Percentiles rank a stretch among this genome's conserved stretches.
Conservation (phyloP, 208 protist species). For the Trypanosoma vivax region DNA sequence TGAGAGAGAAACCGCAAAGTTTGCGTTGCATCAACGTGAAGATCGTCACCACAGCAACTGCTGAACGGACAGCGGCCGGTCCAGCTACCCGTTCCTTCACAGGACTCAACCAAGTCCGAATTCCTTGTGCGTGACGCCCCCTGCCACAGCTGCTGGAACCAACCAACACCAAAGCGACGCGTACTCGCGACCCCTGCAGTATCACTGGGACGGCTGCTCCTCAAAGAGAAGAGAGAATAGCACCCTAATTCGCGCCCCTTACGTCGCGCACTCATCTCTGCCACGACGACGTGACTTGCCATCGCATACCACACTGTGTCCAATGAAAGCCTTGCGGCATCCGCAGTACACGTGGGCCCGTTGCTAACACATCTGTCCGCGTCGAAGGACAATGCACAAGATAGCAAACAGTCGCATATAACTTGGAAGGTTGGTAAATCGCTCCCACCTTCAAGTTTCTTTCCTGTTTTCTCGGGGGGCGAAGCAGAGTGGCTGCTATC, state of each 20-base stretch:
- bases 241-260: constrained; percentile 1
- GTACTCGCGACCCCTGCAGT: neutral
- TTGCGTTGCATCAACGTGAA: constrained; percentile 8
- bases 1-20: constrained; percentile 7
- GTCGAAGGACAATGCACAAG: too few species aligned
- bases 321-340: constrained; percentile 12
- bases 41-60: neutral
- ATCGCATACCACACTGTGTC: constrained; percentile 22
- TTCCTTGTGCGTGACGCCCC: neutral
- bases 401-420: constrained; percentile 6
- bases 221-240: constrained; percentile 15
- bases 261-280: constrained; percentile 9
- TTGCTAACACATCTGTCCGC: too few species aligned
- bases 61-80: neutral
- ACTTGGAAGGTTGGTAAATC: neutral
- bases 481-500: constrained; percentile 1
- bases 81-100: too few species aligned
- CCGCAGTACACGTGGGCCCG: too few species aligned
- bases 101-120: too few species aligned
- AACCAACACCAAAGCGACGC: constrained; percentile 15
- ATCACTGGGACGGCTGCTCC: neutral
- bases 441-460: neutral
- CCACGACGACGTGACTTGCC: constrained; percentile 21
- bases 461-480: neutral
- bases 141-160: constrained; percentile 24